Evolutionary conservation across 352 stramenopile species (phyloP), one percentile per base, ranked within the genome.

Genomic region (Thraustotheca clavata): DNA sequence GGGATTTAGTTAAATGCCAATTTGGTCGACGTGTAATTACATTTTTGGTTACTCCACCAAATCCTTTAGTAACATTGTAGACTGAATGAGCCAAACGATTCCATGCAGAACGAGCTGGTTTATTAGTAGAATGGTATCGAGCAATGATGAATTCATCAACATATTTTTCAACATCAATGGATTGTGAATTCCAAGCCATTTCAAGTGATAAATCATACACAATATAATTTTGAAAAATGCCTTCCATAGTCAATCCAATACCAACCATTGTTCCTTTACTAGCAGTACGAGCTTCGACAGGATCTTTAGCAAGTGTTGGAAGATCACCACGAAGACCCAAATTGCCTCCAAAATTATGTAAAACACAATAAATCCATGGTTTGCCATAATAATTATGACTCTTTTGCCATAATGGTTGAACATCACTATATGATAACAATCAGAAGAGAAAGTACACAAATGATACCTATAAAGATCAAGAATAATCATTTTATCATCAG

Each of bases 201-300:
- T 89, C 73, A 9, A 91, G 62, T 14, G 76, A 73, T 29, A 91
- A 67, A 49, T 93, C 83, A 59, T 93, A 93, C 35, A 93, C 80
- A 0, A 90, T 72, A 57, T 93, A 93, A 73, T 93, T 93, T 50
- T 93, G 80, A 65, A 84, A 89, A 59, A 93, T 93, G 24, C 83
- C 83, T 69, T 93, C 83, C 81, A 93, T 93, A 0, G 80, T 90
- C 29, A 90, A 68, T 0, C 83, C 83, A 6, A 93, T 67, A 31
- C 83, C 83, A 18, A 82, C 70, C 81, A 93, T 89, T 11, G 82
- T 89, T 6, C 77, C 79, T 32, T 77, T 72, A 60, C 79, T 87
- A 18, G 52, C 70, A 1, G 62, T 52, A 14, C 71, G 71, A 3
- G 81, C 79, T 20, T 69, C 31, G 31, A 87, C 71, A 0, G 81